Base-by-base conservation (phyloP, 2,329 filamentous ascomycete species). In the Dactylonectria macrodidyma region DNA sequence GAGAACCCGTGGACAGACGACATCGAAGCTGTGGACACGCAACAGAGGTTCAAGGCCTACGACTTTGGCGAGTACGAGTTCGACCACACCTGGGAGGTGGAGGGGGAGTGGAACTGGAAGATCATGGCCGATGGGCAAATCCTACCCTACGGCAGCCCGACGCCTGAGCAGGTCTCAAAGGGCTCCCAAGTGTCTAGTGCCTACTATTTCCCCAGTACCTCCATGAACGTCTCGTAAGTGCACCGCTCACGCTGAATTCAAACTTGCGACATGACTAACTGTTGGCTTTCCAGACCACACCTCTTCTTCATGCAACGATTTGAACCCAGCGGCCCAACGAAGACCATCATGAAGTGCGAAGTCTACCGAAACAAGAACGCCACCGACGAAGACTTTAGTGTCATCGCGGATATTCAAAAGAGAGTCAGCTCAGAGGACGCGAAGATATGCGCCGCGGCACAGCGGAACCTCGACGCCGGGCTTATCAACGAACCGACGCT, bases 381-480 rank as follows among this genome's bases (percentile, higher is more conserved):
- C 4, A 84, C 83, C n/a, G 86, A 90, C 16, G 85, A 86, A 30
- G 86, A 90, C 66, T 91, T 91, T 75, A 78, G 84, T 14, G 78
- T 82, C 59, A 88, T 91, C 78, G 85, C 84, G 77, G 79, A 86
- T 52, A 87, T 91, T 73, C 91, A 91, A 82, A 89, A 88, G 78
- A 86, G 87, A 46, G 85, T 92, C 78, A 88, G 91, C 86, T 83
- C 84, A 1, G 90, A 92, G 78, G 90, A 92, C 81, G 91, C 91
- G 75, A 82, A 86, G 9, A 85, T 92, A 30, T 91, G 89, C 80
- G 81, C 85, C 71, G 84, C 84, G 12, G 85, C 88, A 1, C 89
- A 91, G 75, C 84, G 83, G 77, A 91, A 92, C 77, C 83, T 91
- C 72, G 87, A 89, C 76, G 83, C 86, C 0, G 88, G 89, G 8